phyloP scores from a whole-genome alignment of 768 basidiomycete species.

The Chalciporus pseudorubinellus region DNA sequence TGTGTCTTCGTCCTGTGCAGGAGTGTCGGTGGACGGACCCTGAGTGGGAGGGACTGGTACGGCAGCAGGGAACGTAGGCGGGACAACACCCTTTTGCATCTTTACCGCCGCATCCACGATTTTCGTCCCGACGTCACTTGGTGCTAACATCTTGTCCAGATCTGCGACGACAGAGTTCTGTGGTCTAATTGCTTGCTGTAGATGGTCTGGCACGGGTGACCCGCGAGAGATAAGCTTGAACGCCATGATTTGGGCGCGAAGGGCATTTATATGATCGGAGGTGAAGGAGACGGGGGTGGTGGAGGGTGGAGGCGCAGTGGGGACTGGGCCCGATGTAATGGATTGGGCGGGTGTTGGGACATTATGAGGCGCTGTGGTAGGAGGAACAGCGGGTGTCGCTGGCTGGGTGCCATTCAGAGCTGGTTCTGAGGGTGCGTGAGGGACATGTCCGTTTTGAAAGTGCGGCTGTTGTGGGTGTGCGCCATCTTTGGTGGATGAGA shows the following conservation, averaged over 20 bases:
- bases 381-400: constrained; percentile 26
- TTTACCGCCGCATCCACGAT: constrained; percentile 77
- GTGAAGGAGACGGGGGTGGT: constrained; percentile 80
- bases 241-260: constrained; percentile 82
- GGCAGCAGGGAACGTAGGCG: constrained; percentile 20
- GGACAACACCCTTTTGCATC: constrained; percentile 53
- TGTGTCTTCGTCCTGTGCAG: constrained; percentile 55
- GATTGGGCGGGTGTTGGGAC: constrained; percentile 32
- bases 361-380: constrained; percentile 29
- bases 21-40: constrained; percentile 27
- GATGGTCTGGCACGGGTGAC: constrained; percentile 60
- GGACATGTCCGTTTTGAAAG: constrained; percentile 47
- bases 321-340: constrained; percentile 50
- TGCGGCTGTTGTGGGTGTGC: constrained; percentile 29
- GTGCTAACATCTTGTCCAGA: constrained; percentile 63
- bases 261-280: constrained; percentile 65
- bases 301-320: constrained; percentile 51
- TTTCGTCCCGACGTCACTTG: constrained; percentile 55
- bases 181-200: constrained; percentile 69
- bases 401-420: constrained; percentile 24
- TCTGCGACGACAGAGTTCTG: constrained; percentile 59
- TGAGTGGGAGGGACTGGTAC: constrained; percentile 24
- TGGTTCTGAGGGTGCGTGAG: constrained; percentile 22
- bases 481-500: constrained; percentile 31
- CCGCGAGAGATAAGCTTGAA: constrained; percentile 71